Evolutionary conservation across 2,329 filamentous ascomycete genomes (phyloP), one percentile per base, ranked within the genome.

Genomic region (Aureobasidium pullulans): DNA sequence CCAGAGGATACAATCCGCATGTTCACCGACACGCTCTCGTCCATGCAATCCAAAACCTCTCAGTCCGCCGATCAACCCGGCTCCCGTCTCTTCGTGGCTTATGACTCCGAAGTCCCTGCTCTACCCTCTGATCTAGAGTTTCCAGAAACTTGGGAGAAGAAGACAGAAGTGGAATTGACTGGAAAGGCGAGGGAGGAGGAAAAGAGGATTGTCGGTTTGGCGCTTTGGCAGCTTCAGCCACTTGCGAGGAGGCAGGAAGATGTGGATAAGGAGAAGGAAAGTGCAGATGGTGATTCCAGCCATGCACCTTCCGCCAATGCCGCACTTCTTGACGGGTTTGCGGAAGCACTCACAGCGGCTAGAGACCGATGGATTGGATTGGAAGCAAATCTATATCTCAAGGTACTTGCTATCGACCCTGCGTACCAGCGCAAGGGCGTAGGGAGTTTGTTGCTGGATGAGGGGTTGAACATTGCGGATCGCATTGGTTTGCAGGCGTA

Each of bases 391-490:
- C 49, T 68, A 6, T 56, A 66, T 6, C 62, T 71, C 34, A 65
- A 67, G 13, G 62, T 71, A 7, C 62, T 75, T 15, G 66, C 61
- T 1, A 76, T 74, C 29, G 68, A 73, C 61, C 74, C 75, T 0
- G 69, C 70, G 1, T 70, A 77, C 32, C 73, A 74, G 16, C 62
- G 73, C 2, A 69, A 69, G 36, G 76, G 76, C 0, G 72, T 75
- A 4, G 76, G 69, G 0, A 67, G 54, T 2, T 61, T 74, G 62
- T 62, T 73, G 29, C 37, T 78, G 61, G 62, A 73, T 16, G 73
- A 71, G 70, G 76, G 75, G 0, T 36, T 74, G 11, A 62, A 70
- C 32, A 68, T 71, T 57, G 76, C 75, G 34, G 75, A 78, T 63
- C 61, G 67, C 47, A 63, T 72, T 49, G 70, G 71, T 0, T 39